Conservation (phyloP, 2,329 filamentous ascomycete species). For the Fusarium sp. region DNA sequence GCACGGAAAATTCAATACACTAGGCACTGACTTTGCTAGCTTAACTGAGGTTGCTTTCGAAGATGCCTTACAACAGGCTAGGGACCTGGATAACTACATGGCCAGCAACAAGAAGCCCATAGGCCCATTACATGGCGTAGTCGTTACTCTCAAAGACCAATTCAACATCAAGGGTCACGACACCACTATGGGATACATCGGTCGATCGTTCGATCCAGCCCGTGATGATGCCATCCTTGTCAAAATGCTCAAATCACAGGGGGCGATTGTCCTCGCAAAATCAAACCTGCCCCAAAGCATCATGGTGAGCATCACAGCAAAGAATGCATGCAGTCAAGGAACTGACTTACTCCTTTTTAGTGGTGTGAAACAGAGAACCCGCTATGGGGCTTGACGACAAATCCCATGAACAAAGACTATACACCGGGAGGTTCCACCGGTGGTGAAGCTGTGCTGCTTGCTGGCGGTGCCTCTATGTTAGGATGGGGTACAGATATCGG, state of each 20-base stretch:
- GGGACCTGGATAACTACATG: constrained; percentile 3
- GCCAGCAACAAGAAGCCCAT: neutral
- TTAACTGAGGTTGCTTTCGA: constrained; percentile 1
- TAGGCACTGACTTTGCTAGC: neutral
- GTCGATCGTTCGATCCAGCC: neutral
- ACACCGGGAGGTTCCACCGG: constrained; percentile 9
- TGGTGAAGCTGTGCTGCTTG: constrained; percentile 4
- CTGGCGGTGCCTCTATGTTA: neutral
- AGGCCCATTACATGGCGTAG: neutral
- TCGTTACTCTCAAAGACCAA: constrained; percentile 3
- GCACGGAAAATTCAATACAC: fast-evolving
- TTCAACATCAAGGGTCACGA: constrained; percentile 5
- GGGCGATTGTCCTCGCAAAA: neutral
- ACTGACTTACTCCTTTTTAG: neutral
- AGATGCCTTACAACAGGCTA: neutral
- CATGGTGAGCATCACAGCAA: neutral
- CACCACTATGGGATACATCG: constrained; percentile 4
- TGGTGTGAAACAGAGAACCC: constrained; percentile 13
- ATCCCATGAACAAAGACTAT: neutral
- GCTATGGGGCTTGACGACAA: constrained; percentile 3
- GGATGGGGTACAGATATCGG: constrained; percentile 13
- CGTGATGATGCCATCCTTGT: neutral
- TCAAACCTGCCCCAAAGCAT: constrained; percentile 12
- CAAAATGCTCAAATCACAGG: constrained; percentile 1
- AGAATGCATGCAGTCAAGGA: fast-evolving